These are phyloP conservation scores for Marasmius fiardii DNA, from an alignment of 1,284 basidiomycete genomes.

Conservation along the genomic window DNA sequence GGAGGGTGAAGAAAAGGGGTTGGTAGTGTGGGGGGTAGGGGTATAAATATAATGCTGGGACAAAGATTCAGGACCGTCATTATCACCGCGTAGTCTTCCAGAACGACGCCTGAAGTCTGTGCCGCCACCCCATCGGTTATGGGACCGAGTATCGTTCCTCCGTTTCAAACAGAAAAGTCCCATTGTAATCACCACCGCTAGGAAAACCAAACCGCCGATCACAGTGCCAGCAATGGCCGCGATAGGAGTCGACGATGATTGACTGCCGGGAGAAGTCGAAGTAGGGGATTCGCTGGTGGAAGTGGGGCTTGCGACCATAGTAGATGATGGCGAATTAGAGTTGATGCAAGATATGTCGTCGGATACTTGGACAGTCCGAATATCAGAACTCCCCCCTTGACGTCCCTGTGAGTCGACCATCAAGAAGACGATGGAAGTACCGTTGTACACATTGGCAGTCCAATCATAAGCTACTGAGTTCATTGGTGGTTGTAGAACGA, in stretches of 20 bases:
- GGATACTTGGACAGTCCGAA: conserved; percentile 44
- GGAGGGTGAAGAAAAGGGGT: background rate
- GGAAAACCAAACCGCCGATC: conserved; percentile 52
- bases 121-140: conserved; percentile 8
- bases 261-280: conserved; percentile 15
- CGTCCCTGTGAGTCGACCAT: conserved; percentile 56
- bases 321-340: conserved; percentile 47
- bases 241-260: conserved; percentile 30
- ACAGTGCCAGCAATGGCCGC: conserved; percentile 55
- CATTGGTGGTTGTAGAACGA: conserved; percentile 43
- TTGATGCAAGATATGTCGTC: conserved; percentile 52
- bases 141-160: conserved; percentile 23
- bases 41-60: conserved; percentile 1
- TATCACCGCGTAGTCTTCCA: conserved; percentile 23
- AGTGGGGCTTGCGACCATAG: conserved; percentile 21
- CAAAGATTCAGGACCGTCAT: conserved; percentile 22
- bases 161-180: conserved; percentile 46
- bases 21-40: background rate
- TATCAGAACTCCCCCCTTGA: conserved; percentile 56
- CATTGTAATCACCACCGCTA: conserved; percentile 48
- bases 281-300: conserved; percentile 24
- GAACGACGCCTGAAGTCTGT: conserved; percentile 20
- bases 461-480: conserved; percentile 49
- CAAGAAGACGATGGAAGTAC: conserved; percentile 58
- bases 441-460: conserved; percentile 53